A percentile compares a stretch with the other conserved stretches of the same genome.
Evolutionary conservation across 257 asterid genomes (phyloP).

Genomic region (Solanum sitiens): DNA sequence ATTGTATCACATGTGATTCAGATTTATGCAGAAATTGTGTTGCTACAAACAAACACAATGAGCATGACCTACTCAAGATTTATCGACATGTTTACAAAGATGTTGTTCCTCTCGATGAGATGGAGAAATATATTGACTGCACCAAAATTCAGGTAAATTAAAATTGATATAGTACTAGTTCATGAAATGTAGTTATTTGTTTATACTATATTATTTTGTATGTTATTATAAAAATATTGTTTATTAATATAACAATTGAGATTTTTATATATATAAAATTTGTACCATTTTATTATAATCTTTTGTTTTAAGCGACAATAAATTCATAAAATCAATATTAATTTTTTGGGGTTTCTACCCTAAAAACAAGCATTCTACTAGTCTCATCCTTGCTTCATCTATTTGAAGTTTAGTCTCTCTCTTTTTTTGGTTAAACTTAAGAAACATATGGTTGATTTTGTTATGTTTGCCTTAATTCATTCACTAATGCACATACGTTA

Average conservation of each 20-base stretch:
- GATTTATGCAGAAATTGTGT: constrained; percentile 28
- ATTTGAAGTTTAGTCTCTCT: not conserved
- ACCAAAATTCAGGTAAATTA: constrained; percentile 14
- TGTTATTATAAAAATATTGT: too few relatives aligned
- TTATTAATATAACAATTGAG: too few relatives aligned
- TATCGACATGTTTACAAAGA: constrained; percentile 24
- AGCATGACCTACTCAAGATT: constrained; percentile 5
- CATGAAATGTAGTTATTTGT: not conserved
- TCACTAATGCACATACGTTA: not conserved
- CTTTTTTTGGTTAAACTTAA: not conserved
- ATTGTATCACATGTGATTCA: constrained; percentile 22
- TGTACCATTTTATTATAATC: not conserved
- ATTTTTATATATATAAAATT: too few relatives aligned
- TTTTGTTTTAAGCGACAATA: too few relatives aligned
- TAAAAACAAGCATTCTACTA: not conserved
- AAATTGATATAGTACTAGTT: not conserved
- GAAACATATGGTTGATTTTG: not conserved
- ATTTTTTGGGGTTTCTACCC: too few relatives aligned
- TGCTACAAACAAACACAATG: not conserved
- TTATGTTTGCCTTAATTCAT: not conserved
- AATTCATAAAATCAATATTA: not conserved
- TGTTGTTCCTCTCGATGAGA: constrained; percentile 15
- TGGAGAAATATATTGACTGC: constrained; percentile 8
- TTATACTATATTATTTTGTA: too few relatives aligned
- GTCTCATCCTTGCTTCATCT: not conserved